Conservation (phyloP, 1,284 basidiomycete species). For the Pterulicium gracile region DNA sequence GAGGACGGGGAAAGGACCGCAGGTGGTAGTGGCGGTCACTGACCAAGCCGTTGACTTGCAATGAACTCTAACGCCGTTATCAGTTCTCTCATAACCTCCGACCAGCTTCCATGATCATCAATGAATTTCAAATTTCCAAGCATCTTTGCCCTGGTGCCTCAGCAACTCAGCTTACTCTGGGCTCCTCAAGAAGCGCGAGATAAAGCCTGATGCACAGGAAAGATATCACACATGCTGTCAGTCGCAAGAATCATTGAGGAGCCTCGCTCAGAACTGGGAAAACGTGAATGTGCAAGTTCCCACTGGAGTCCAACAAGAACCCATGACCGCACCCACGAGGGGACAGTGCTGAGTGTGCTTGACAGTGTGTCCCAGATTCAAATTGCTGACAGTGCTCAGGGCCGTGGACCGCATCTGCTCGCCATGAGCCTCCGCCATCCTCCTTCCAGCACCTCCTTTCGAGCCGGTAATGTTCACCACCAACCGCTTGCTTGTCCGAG, state of each 20-base stretch:
- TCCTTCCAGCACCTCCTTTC: not conserved
- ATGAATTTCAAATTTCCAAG: not conserved
- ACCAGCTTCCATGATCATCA: not conserved
- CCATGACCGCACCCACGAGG: no score
- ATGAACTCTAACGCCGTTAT: not conserved
- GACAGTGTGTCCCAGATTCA: no score
- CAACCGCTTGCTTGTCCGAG: conserved; percentile 18
- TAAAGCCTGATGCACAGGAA: not conserved
- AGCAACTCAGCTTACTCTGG: no score
- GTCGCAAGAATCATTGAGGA: not conserved
- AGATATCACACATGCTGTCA: not conserved
- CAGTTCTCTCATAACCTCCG: not conserved
- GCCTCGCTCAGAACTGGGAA: not conserved
- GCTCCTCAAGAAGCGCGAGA: not conserved
- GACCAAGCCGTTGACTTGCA: not conserved
- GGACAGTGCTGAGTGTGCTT: no score
- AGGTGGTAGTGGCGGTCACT: not conserved
- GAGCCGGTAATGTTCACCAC: conserved; percentile 19
- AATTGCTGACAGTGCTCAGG: no score
- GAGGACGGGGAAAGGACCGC: not conserved
- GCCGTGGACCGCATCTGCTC: no score
- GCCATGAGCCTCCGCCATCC: no score
- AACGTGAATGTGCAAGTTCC: not conserved
- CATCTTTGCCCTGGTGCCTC: no score
- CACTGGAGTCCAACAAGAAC: not conserved